These are phyloP conservation scores for Arachnopeziza araneosa DNA, from an alignment of 2,329 filamentous ascomycete genomes.

Conservation along the genomic window DNA sequence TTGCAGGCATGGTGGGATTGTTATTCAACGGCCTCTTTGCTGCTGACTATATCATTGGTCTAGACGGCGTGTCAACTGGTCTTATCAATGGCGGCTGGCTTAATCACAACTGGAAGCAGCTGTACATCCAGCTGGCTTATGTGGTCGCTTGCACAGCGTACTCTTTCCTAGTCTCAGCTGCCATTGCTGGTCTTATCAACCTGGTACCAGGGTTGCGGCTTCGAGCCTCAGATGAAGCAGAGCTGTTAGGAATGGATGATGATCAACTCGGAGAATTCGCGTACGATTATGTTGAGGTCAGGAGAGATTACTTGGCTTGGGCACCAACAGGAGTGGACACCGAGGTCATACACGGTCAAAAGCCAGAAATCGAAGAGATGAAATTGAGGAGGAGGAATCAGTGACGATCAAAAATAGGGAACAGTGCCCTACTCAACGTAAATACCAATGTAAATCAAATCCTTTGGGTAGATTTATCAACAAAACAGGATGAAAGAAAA, in stretches of 20 bases:
- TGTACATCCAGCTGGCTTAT: constrained; percentile 77
- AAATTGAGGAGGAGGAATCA: neutral
- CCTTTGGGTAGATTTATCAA: neutral
- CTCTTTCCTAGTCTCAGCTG: constrained; percentile 65
- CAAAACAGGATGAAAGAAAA: neutral
- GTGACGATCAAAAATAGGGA: neutral
- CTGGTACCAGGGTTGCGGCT: constrained; percentile 73
- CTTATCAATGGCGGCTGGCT: constrained; percentile 61
- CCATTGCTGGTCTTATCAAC: constrained; percentile 71
- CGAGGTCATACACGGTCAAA: constrained; percentile 34
- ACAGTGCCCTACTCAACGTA: too few relatives aligned
- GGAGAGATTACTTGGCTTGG: constrained; percentile 82
- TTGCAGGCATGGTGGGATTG: constrained; percentile 63
- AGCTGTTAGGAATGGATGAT: constrained; percentile 83
- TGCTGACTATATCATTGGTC: constrained; percentile 62
- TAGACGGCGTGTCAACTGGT: constrained; percentile 70
- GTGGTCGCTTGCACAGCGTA: constrained; percentile 61
- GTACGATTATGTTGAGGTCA: constrained; percentile 86
- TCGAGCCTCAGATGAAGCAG: constrained; percentile 73
- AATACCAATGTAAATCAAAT: too few relatives aligned
- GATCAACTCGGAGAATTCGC: constrained; percentile 87
- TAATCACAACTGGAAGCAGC: constrained; percentile 64
- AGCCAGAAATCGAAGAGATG: neutral
- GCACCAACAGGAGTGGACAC: constrained; percentile 57
- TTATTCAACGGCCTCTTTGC: constrained; percentile 70